Evolutionary conservation across 345 rosid species (phyloP).

Genomic region (Ricinus communis): DNA sequence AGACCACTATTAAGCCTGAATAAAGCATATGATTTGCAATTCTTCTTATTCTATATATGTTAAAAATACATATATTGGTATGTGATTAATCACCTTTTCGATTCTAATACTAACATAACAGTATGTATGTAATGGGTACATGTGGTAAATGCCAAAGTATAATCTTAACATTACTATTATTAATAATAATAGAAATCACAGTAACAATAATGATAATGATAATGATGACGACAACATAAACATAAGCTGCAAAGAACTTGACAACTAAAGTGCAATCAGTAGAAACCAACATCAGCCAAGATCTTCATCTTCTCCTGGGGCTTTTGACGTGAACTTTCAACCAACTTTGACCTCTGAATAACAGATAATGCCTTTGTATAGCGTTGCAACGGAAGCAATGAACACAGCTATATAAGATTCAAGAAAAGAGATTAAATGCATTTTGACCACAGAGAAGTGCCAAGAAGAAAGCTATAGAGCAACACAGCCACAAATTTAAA

Average conservation of each 20-base stretch:
- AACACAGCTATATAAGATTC: conserved; percentile 53
- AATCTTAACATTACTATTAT: too few species aligned
- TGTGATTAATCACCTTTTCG: too few species aligned
- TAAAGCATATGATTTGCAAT: neutral
- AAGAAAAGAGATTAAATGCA: neutral
- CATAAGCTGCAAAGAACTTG: too few species aligned
- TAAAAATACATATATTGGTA: too few species aligned
- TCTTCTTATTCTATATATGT: too few species aligned
- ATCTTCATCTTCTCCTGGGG: conserved; percentile 75
- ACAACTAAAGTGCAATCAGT: neutral
- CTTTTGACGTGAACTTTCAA: conserved; percentile 91
- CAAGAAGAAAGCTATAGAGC: neutral
- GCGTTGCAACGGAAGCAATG: conserved; percentile 74
- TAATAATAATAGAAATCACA: too few species aligned
- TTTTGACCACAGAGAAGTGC: neutral
- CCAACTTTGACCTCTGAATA: conserved; percentile 70
- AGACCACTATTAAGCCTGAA: neutral
- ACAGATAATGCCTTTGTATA: conserved; percentile 73
- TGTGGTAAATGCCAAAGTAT: too few species aligned
- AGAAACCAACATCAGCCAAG: conserved; percentile 18
- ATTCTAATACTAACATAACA: too few species aligned
- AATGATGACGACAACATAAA: too few species aligned
- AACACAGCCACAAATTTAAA: conserved; percentile 4
- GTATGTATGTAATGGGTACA: too few species aligned
- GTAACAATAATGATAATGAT: too few species aligned